Evolutionary conservation across 2,329 filamentous ascomycete genomes (phyloP).

Genomic region (Verticillium alfalfae): DNA sequence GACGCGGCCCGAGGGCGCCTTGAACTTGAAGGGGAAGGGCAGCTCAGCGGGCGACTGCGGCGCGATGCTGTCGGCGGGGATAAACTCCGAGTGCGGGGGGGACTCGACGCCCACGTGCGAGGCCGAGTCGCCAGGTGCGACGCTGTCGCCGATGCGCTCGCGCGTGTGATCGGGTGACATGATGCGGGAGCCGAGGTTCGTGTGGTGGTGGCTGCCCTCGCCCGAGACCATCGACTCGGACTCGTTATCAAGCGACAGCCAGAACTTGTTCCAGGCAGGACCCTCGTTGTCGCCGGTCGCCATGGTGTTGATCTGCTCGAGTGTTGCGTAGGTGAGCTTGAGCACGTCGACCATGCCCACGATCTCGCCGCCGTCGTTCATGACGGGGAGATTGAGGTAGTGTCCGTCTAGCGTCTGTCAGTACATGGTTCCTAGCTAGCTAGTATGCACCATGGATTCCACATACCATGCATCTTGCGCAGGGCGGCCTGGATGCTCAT

Average conservation of each 20-base stretch:
- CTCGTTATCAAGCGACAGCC: constrained; percentile 91
- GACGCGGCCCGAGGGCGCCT: constrained; percentile 89
- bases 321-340: constrained; percentile 94
- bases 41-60: constrained; percentile 59
- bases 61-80: constrained; percentile 44
- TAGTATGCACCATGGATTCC: not conserved
- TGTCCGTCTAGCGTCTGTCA: constrained; percentile 69
- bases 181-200: constrained; percentile 63
- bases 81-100: constrained; percentile 59
- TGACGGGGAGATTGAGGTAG: constrained; percentile 95
- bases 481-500: constrained; percentile 99
- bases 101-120: constrained; percentile 84
- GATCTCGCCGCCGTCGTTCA: constrained; percentile 96
- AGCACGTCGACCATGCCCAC: constrained; percentile 99
- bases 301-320: constrained; percentile 98
- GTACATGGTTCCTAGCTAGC: not conserved
- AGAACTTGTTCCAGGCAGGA: constrained; percentile 99
- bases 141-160: constrained; percentile 71
- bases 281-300: constrained; percentile 82
- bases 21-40: constrained; percentile 98
- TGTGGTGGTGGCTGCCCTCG: constrained; percentile 64
- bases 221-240: constrained; percentile 96
- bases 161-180: constrained; percentile 75
- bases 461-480: constrained; percentile 96
- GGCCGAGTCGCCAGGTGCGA: constrained; percentile 89